phyloP scores from a whole-genome alignment of 345 rosid species.

The Eucalyptus viminalis region DNA sequence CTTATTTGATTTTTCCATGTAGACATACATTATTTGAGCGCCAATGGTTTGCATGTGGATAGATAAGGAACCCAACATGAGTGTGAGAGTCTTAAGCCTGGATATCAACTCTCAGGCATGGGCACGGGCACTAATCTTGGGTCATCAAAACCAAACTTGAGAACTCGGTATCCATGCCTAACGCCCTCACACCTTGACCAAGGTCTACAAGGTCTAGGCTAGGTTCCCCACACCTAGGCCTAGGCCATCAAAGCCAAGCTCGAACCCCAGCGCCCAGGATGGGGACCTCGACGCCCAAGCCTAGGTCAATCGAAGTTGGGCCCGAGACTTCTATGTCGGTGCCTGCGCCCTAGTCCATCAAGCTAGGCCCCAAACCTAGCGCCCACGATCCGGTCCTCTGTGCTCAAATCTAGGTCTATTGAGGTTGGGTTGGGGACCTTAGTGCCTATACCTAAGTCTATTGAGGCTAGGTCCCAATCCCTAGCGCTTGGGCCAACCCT shows the following conservation, averaged over 20 bases:
- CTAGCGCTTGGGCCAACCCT: accelerated
- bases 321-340: accelerated
- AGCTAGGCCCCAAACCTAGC: accelerated
- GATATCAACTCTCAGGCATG: accelerated
- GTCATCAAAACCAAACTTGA: no score
- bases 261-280: accelerated
- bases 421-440: no score
- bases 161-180: accelerated
- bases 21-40: accelerated
- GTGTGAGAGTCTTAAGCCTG: accelerated
- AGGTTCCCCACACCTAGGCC: no score
- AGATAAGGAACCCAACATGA: accelerated
- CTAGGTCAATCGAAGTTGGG: accelerated
- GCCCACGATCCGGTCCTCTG: no score
- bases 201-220: no score
- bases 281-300: no score
- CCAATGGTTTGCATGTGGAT: accelerated
- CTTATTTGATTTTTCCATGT: no score
- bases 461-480: no score
- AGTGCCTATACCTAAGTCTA: accelerated
- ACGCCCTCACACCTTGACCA: accelerated
- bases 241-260: no score
- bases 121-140: no score
- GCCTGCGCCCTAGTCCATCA: accelerated
- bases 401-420: accelerated